phyloP scores from a whole-genome alignment of 768 basidiomycete genomes.

The Rhodotorula sphaerocarpa region DNA sequence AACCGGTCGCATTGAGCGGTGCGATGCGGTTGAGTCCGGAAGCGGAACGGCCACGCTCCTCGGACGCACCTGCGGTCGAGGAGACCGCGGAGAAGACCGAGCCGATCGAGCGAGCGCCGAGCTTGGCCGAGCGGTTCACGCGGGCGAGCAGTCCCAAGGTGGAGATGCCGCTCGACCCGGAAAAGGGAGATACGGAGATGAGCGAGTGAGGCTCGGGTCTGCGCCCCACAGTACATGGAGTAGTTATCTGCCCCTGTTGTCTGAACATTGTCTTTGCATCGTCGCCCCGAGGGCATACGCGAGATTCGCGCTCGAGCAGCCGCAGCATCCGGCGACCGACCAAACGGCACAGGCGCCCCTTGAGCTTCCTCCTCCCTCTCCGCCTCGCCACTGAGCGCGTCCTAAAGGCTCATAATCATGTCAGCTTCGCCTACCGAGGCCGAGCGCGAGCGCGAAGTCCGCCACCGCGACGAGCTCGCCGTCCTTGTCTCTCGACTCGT shows the following conservation, averaged over 20 bases:
- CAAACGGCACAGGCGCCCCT: slow-evolving; percentile 80
- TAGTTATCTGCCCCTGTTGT: slow-evolving; percentile 21
- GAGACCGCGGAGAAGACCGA: slow-evolving; percentile 56
- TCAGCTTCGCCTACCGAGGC: too few species aligned
- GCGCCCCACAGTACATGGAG: slow-evolving; percentile 60
- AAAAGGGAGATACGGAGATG: not conserved
- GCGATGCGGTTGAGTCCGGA: slow-evolving; percentile 43
- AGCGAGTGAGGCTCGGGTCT: slow-evolving; percentile 39
- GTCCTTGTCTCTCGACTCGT: slow-evolving; percentile 4
- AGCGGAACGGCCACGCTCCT: slow-evolving; percentile 68
- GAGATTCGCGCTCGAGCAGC: too few species aligned
- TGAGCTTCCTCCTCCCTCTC: slow-evolving; percentile 46
- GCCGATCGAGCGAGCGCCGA: slow-evolving; percentile 50
- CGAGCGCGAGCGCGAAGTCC: not conserved
- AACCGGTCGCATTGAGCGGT: slow-evolving; percentile 20
- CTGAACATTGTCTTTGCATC: slow-evolving; percentile 49
- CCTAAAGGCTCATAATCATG: slow-evolving; percentile 60
- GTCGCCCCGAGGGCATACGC: too few species aligned
- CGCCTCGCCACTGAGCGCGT: slow-evolving; percentile 43
- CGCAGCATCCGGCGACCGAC: too few species aligned
- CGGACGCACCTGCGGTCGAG: slow-evolving; percentile 69
- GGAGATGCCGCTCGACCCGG: slow-evolving; percentile 1
- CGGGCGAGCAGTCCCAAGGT: slow-evolving; percentile 30
- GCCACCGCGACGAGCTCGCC: not conserved
- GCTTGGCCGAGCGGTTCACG: slow-evolving; percentile 28